Base-by-base conservation (phyloP, 2,329 filamentous ascomycete genomes). In the Colletotrichum theobromicola region DNA sequence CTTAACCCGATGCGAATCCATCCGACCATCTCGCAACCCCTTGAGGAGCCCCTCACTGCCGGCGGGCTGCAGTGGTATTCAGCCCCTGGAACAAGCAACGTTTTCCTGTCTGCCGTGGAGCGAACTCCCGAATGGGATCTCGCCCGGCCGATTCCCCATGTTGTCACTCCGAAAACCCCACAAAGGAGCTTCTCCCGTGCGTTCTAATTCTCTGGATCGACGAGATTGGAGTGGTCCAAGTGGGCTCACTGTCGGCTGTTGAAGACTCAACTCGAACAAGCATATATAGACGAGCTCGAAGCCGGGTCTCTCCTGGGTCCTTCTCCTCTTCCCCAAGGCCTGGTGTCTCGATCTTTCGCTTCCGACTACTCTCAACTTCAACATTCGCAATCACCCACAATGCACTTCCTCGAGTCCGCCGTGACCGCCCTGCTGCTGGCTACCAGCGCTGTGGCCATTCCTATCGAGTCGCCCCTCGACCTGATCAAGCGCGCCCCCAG, bases 401-500 rank as follows among this genome's bases (percentile, higher is more conserved):
- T 82, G 81, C 73, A 79, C 30, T 62, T 69, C 37, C 63, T 80
- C 57, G 76, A 79, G 50, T 76, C 80, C 34, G 67, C 78, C 13
- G 30, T 82, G 46, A 64, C 78, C 46, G 55, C 61, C n/a, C 76
- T 81, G 35, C 77, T 78, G 32, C 78, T 84, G 42, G 79, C 79
- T 64, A 76, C 76, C 35, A 79, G 78, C 21, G 81, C 79, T 4
- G 77, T 76, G 18, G 78, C 80, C n/a, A 76, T 82, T 28, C 83
- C 84, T 3, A 73, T 81, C 32, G 77, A 77, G 30, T 81, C 76
- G 63, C 87, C 86, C 1, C 74, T 87, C 50, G 81, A 85, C 37
- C 76, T 85, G 69, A 81, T 88, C 75, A 85, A 84, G 70, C 83
- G 85, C 8, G 82, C 83, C 4, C 82, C 85, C 35, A 82, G 80